Conservation (phyloP, 2,329 filamentous ascomycete species). For the Seiridium unicorne region DNA sequence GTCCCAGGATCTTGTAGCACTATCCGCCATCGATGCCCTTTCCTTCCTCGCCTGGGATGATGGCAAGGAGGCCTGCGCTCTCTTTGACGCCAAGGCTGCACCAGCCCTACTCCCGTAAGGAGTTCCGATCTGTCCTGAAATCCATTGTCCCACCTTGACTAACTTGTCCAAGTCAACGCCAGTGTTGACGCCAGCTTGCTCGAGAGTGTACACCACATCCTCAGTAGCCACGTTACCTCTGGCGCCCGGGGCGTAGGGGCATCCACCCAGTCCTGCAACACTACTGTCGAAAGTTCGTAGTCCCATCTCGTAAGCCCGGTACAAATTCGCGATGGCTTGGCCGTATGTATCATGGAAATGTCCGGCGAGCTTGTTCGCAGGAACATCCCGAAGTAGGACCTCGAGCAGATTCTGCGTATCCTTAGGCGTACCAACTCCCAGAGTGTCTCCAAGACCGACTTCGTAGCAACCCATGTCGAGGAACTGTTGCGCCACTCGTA, state of each 20-base stretch:
- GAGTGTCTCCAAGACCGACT: conserved; percentile 65
- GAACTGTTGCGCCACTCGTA: conserved; percentile 40
- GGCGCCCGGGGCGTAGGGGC: conserved; percentile 81
- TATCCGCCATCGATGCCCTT: no score
- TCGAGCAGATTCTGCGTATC: conserved; percentile 8
- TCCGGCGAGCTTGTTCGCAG: background rate
- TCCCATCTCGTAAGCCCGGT: conserved; percentile 74
- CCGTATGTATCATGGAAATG: conserved; percentile 92
- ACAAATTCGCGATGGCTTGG: conserved; percentile 79
- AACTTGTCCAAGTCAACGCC: conserved; percentile 69
- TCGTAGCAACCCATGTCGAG: conserved; percentile 65
- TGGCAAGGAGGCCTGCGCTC: background rate
- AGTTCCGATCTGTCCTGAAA: background rate
- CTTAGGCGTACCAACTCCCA: conserved; percentile 54
- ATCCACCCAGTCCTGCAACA: conserved; percentile 79
- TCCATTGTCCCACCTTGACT: conserved; percentile 56
- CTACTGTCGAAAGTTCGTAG: conserved; percentile 77
- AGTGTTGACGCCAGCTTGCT: conserved; percentile 71
- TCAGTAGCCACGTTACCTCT: conserved; percentile 87
- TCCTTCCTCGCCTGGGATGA: no score
- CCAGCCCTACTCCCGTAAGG: background rate
- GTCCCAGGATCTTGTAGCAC: background rate
- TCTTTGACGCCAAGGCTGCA: background rate
- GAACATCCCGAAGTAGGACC: conserved; percentile 3
- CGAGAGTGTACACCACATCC: conserved; percentile 76